These are phyloP conservation scores for Telfairia occidentalis DNA, from an alignment of 331 rosid species.

Conservation along the genomic window DNA sequence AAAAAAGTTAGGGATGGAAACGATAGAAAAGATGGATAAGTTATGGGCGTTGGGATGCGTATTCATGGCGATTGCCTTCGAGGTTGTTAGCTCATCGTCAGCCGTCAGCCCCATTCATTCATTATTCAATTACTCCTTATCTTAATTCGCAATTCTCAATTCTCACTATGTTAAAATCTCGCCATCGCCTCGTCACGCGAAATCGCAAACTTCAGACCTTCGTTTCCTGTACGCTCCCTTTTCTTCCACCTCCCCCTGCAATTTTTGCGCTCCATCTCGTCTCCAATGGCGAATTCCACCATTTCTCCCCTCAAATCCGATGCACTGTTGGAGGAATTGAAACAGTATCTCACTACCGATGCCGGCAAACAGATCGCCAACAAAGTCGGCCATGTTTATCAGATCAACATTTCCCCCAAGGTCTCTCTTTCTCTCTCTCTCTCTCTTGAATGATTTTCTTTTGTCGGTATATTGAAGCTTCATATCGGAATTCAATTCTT, in stretches of 20 bases:
- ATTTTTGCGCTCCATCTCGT: not conserved
- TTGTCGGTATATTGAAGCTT: not conserved
- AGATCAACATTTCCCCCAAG: constrained; percentile 81
- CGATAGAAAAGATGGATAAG: not conserved
- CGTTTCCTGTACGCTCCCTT: not conserved
- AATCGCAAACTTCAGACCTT: not conserved
- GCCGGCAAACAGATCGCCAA: constrained; percentile 46
- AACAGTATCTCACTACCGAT: constrained; percentile 55
- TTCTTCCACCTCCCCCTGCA: not conserved
- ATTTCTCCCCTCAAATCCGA: constrained; percentile 47
- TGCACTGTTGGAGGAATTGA: constrained; percentile 61
- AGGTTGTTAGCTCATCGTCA: not conserved
- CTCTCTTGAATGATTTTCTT: not conserved
- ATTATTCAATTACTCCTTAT: not conserved
- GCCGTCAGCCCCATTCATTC: not conserved
- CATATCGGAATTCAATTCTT: not conserved
- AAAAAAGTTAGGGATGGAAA: not conserved
- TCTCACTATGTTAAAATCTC: not conserved
- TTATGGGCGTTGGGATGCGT: constrained; percentile 1
- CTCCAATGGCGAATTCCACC: constrained; percentile 16
- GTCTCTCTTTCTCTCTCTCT: constrained; percentile 13
- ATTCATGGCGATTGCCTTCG: not conserved
- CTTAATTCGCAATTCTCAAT: not conserved
- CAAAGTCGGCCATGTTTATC: constrained; percentile 68
- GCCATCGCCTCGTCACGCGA: no score